Conservation (phyloP, 352 stramenopile species). For the Globisporangium mamillatum region DNA sequence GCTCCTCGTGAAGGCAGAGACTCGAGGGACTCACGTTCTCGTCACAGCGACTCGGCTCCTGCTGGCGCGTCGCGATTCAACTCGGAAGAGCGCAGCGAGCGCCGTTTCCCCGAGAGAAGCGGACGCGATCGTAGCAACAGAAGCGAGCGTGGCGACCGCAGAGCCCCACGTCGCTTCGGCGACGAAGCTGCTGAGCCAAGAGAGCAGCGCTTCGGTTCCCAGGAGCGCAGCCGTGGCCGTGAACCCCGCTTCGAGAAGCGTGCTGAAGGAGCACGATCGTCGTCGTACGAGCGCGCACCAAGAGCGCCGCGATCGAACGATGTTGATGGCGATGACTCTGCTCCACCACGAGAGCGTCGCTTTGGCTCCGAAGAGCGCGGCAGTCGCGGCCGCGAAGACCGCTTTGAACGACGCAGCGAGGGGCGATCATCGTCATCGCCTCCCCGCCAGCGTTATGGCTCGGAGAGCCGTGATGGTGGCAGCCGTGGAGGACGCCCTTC, state of each 20-base stretch:
- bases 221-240: background rate
- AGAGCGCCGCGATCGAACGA: conserved; percentile 1
- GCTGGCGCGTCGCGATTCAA: conserved; percentile 3
- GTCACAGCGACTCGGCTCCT: conserved; percentile 9
- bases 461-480: background rate
- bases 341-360: background rate
- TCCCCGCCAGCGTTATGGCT: conserved; percentile 1
- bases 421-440: conserved; percentile 4
- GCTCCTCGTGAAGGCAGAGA: background rate
- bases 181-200: background rate
- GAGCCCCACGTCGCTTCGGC: background rate
- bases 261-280: background rate
- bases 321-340: background rate
- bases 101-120: background rate
- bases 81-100: conserved; percentile 8
- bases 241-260: conserved; percentile 9
- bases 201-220: background rate
- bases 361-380: conserved; percentile 7
- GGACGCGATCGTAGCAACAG: background rate
- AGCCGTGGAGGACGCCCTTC: conserved; percentile 1
- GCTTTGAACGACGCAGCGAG: conserved; percentile 6
- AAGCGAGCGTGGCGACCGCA: background rate
- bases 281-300: conserved; percentile 1
- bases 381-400: background rate
- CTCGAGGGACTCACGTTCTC: background rate